Evolutionary conservation across 352 stramenopile species (phyloP).

Genomic region (Phytophthora sp.): DNA sequence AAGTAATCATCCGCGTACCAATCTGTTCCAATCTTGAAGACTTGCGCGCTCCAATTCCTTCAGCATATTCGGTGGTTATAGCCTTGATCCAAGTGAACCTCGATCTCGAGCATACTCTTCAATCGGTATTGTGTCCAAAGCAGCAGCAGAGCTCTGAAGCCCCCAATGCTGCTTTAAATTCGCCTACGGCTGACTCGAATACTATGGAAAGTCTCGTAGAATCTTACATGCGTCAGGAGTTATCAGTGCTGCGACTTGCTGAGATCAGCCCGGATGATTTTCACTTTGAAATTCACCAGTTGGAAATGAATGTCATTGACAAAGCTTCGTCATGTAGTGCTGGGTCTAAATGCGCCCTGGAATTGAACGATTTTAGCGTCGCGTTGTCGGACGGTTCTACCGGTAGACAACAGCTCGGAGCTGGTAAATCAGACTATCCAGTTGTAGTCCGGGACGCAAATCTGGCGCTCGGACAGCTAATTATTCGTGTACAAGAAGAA

Average conservation of each 20-base stretch:
- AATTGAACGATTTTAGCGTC: conserved; percentile 14
- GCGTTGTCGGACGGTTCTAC: conserved; percentile 9
- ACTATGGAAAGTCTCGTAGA: neutral
- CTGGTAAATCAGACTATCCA: conserved; percentile 7
- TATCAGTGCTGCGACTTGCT: conserved; percentile 20
- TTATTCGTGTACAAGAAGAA: conserved; percentile 10
- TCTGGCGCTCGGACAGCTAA: conserved; percentile 12
- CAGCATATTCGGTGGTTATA: conserved; percentile 22
- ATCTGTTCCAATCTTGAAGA: conserved; percentile 20
- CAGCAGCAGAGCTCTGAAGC: neutral
- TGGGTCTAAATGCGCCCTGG: conserved; percentile 16
- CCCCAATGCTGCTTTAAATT: neutral
- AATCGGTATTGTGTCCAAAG: conserved; percentile 7
- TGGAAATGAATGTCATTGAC: conserved; percentile 29
- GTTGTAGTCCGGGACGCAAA: conserved; percentile 19
- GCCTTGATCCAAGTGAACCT: conserved; percentile 29
- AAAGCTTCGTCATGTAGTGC: neutral
- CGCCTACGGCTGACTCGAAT: neutral
- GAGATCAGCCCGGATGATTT: conserved; percentile 26
- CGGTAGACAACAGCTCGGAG: conserved; percentile 1
- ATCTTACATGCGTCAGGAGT: neutral
- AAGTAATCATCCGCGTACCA: conserved; percentile 39
- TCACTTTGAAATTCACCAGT: conserved; percentile 6
- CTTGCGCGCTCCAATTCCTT: conserved; percentile 29
- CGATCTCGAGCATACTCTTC: conserved; percentile 24